Percentiles rank a stretch among this genome's conserved stretches.
These are phyloP conservation scores for Piper betle DNA, from an alignment of 164 flowering plant species.

Conservation along the genomic window DNA sequence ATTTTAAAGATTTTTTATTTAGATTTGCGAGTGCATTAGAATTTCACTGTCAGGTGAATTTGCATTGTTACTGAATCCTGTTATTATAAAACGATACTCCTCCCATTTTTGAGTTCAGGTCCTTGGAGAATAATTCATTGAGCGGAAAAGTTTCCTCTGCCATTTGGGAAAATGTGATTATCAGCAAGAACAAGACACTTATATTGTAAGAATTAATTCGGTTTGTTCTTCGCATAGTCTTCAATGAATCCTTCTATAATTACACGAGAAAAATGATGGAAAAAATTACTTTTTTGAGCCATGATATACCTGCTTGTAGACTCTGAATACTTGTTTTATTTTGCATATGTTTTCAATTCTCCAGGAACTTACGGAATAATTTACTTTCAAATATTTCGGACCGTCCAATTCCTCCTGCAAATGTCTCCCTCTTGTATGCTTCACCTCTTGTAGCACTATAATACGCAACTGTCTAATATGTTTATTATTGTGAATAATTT, in stretches of 20 bases:
- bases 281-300: not conserved
- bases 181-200: slow-evolving; percentile 27
- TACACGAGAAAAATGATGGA: not conserved
- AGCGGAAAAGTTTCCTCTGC: slow-evolving; percentile 37
- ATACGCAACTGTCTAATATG: not conserved
- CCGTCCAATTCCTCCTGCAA: slow-evolving; percentile 38
- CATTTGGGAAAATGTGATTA: slow-evolving; percentile 46
- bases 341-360: slow-evolving; percentile 4
- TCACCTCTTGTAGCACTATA: not conserved
- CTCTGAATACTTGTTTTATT: not conserved
- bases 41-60: not conserved
- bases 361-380: slow-evolving; percentile 72
- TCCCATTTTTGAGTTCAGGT: slow-evolving; percentile 24
- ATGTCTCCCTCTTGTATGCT: slow-evolving; percentile 58
- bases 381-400: slow-evolving; percentile 36
- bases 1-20: not conserved
- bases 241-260: not conserved
- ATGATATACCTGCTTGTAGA: not conserved
- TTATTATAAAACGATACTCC: no score
- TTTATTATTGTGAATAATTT: not conserved
- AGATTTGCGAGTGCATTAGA: not conserved
- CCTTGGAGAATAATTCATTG: slow-evolving; percentile 38
- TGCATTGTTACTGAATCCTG: not conserved
- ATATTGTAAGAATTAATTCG: slow-evolving; percentile 33
- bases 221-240: not conserved